Evolutionary conservation across 192 early-diverging fungal species (phyloP), one percentile per base, ranked within the genome.

Genomic region (Linnemannia schmuckeri): DNA sequence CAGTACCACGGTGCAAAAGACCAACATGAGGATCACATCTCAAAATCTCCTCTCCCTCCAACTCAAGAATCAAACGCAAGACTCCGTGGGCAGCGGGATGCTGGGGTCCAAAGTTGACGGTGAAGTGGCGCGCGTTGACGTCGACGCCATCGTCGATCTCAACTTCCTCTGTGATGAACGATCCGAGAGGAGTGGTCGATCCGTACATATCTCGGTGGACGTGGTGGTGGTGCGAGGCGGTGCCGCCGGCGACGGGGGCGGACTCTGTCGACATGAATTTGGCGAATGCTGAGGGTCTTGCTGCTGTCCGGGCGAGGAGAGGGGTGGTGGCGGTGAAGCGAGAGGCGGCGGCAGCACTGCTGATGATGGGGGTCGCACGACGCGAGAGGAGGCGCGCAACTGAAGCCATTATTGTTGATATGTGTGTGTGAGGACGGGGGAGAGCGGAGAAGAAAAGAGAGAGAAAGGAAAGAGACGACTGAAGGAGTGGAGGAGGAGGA

Each of bases 91-190:
- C 98, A 40, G 98, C 98, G 30, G 98, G 98, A 91, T 99, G 98
- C 92, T 99, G 98, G 35, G 98, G 98, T 49, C 98, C 98, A 91
- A 99, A 99, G 92, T 99, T 99, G 90, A 99, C 93, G 52, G 98
- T 99, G 91, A 96, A 99, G 63, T 92, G 90, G 54, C 91, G 90
- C 44, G 90, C 77, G 68, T 87, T 92, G 76, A 88, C 84, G 70
- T 92, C 91, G 46, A 90, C 89, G 52, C 89, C 90, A 52, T 90
- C 88, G 27, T 82, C 83, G 55, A 88, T 70, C 82, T 86, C 90
- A 27, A 85, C 78, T 54, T 87, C 72, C 76, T 83, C 79, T 24
- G 78, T 76, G 42, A 85, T 85, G 33, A 73, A 75, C 17, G 82
- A 72, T 66, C 88, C 69, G 6, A 81, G n/a, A 44, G 82, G 79